Conservation (phyloP, 2,329 filamentous ascomycete genomes). For the Diaporthe sp. region DNA sequence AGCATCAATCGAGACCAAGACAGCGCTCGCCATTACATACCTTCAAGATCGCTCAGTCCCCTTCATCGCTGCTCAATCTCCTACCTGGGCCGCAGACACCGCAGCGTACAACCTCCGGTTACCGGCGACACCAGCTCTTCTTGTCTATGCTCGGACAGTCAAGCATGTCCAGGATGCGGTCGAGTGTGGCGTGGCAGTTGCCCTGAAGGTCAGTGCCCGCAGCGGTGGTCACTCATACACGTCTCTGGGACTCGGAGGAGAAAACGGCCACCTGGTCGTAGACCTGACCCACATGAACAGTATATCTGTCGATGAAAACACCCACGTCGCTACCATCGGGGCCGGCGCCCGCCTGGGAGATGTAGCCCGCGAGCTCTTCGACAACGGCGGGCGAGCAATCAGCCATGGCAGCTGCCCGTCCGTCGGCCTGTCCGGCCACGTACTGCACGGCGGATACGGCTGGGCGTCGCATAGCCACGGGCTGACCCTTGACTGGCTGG, state of each 20-base stretch:
- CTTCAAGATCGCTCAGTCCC: slow-evolving; percentile 30
- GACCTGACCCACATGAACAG: slow-evolving; percentile 61
- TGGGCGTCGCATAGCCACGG: slow-evolving; percentile 54
- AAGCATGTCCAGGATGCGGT: slow-evolving; percentile 63
- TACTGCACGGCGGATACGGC: slow-evolving; percentile 57
- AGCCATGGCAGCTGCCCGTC: slow-evolving; percentile 68
- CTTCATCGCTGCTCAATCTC: slow-evolving; percentile 39
- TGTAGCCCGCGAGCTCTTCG: slow-evolving; percentile 56
- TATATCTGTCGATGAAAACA: slow-evolving; percentile 56
- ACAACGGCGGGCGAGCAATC: slow-evolving; percentile 57
- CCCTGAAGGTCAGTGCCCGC: slow-evolving; percentile 62
- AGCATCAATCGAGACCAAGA: neutral
- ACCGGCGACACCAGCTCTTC: slow-evolving; percentile 57
- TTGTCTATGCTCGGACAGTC: slow-evolving; percentile 58
- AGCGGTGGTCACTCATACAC: slow-evolving; percentile 68
- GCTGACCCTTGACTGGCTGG: slow-evolving; percentile 54
- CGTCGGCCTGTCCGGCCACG: slow-evolving; percentile 57
- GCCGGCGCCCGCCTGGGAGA: slow-evolving; percentile 66
- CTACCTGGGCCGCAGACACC: slow-evolving; percentile 53
- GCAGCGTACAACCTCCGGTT: slow-evolving; percentile 52
- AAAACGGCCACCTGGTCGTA: slow-evolving; percentile 63
- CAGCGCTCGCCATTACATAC: slow-evolving; percentile 19
- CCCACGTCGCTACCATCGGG: slow-evolving; percentile 59
- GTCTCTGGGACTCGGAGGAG: slow-evolving; percentile 62
- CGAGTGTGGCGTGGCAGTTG: slow-evolving; percentile 57